Evolutionary conservation across 331 rosid genomes (phyloP), one percentile per base, ranked within the genome.

Genomic region (Ulmus americana): DNA sequence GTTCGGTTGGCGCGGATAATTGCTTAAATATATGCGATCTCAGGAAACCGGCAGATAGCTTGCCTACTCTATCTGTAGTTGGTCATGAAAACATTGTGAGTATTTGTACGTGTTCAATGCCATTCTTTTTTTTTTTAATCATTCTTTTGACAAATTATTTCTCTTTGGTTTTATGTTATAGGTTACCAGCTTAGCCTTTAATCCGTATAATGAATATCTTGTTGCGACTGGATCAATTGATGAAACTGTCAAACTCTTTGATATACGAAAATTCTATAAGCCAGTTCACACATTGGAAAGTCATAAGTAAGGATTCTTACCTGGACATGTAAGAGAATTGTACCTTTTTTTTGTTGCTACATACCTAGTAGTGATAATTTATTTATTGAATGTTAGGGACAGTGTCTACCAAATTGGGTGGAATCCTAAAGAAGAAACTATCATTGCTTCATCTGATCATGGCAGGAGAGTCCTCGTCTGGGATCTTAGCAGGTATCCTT

Each of bases 381-480:
- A 28, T 28, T 28, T 28, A 28, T 28, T 28, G 35, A 28, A 28
- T 7, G 45, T 51, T 68, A 94, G 97, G 87, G 97, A 94, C 76
- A 97, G 87, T 74, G 96, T 94, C 75, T 85, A 87, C 78, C 99
- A 94, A 82, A 97, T 94, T 41, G 96, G 97, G 46, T 94, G 97
- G 99, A 90, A 90, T 70, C 97, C 99, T 6, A 87, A 94, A 74
- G 84, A 94, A 62, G 96, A 90, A 81, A 90, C 90, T 7, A 85
- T 94, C 73, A 80, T 90, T 76, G 97, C 99, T 61, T 90, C 97
- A 70, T 90, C 95, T 76, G 90, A 95, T 74, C 87, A 85, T 59
- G 99, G 97, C 42, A 75, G 97, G 84, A 90, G 99, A 68, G 95
- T 94, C 61, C 85, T 87, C 96, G 97, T 94, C 72, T 94, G 97